Base-by-base conservation (phyloP, 441 rosid species). In the Arabidopsis hybrid region DNA sequence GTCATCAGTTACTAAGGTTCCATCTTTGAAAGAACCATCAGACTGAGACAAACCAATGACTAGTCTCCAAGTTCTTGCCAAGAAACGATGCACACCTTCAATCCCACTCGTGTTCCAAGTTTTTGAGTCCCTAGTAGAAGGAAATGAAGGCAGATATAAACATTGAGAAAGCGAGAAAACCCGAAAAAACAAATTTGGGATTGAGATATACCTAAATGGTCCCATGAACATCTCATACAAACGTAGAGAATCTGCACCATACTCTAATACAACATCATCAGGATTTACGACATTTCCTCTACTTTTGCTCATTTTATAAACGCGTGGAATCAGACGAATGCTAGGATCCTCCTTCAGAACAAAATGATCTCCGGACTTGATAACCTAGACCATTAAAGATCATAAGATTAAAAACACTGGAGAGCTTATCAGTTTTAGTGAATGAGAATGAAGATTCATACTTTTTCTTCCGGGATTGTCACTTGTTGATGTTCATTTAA, bases 181-280 rank as follows among this genome's bases (percentile, higher is more conserved):
- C 43, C 6, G 6, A 21, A 49, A 60, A 31, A 1, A 38, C 14
- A 50, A 56, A 40, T 11, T 7, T 34, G 38, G 68, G 8, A 43
- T 10, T n/a, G 18, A 47, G 35, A 53, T 81, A 60, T 46, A 92
- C 99, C 98, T 85, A 73, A 95, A 90, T 36, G 97, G 98, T 78
- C 99, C 99, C 97, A 95, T 91, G 87, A 95, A 92, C 97, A 95
- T 95, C 78, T 95, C 99, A 65, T 95, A 95, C 42, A 95, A 79
- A 34, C 99, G 87, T 71, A 95, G 93, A 80, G 98, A 92, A 83
- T 95, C 98, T 31, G 97, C 98, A 73, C 99, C 99, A 65, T 86
- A 88, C 83, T 87, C 93, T 18, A 66, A 80, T 69, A 91, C 91
- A 73, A 95, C 92, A 73, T 95, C 99, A 78, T 95, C 98, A 46